Base-by-base conservation (phyloP, 169 alveolate species). In the Plasmodium inui region DNA sequence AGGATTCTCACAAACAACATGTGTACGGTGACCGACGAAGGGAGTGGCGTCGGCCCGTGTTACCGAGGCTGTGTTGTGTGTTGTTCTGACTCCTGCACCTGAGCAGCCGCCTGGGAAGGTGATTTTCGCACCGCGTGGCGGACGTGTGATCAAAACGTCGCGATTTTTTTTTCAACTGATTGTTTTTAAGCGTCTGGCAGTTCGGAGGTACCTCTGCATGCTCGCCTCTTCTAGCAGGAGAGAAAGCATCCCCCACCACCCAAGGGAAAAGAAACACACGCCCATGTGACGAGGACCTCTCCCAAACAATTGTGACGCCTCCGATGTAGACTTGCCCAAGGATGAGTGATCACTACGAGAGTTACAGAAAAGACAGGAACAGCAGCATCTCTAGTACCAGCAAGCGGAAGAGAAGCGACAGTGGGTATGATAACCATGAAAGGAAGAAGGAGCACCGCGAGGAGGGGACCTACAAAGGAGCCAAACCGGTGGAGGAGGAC, bases 371-470 rank as follows among this genome's bases (percentile, higher is more conserved):
- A 37, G 70, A 28, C 12, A 37, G 22, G 19, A 55, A 55, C 50
- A 44, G 9, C 9, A 82, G 74, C 74, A 61, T 61, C 74, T 7
- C 14, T n/a, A 61, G 50, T 82, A 82, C 34, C 70, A 30, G 79
- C 39, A 82, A 57, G 67, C 57, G 70, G 39, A 82, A 55, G 50
- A 53, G 71, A 55, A 82, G 39, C 37, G 78, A 82, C n/a, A 37
- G 28, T 19, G n/a, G 53, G 8, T 17, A 55, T 30, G 41, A 82
- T 37, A 55, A 50, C 22, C 30, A 53, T 30, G 89, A 50, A 53
- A 82, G 76, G 50, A 39, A 82, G 19, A 82, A 30, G 70, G 89
- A 78, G 22, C 17, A n/a, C 41, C 70, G 39, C 61, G 84, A 78
- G 41, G 84, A 78, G 30, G 84, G 50, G 1, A 7, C 17, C 30